Conservation (phyloP, 1,284 basidiomycete genomes). For the Irpex sp. region DNA sequence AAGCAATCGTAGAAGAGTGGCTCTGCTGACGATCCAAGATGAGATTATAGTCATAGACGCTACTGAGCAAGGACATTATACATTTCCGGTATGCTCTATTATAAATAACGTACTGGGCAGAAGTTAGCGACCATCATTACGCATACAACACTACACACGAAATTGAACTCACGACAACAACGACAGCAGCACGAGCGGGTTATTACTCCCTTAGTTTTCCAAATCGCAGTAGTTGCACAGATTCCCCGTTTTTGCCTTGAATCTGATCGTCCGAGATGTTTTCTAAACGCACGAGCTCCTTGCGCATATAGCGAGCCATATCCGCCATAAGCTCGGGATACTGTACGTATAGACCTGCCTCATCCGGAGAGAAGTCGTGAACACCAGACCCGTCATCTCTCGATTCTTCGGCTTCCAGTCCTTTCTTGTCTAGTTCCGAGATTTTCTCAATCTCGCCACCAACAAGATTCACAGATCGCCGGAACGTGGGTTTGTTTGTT, state of each 20-base stretch:
- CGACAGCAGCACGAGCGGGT: background rate
- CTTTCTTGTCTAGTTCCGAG: conserved; percentile 43
- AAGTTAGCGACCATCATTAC: background rate
- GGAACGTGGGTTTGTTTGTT: conserved; percentile 32
- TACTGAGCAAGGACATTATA: background rate
- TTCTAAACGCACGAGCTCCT: conserved; percentile 77
- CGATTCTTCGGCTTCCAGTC: conserved; percentile 51
- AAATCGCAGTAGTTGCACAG: conserved; percentile 25
- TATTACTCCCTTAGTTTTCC: conserved; percentile 18
- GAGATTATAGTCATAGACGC: background rate
- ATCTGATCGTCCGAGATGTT: conserved; percentile 68
- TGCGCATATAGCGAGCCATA: conserved; percentile 74
- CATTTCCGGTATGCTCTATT: conserved; percentile 1
- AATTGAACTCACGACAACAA: background rate
- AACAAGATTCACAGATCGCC: conserved; percentile 63
- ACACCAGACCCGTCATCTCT: conserved; percentile 70
- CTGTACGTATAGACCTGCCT: conserved; percentile 63
- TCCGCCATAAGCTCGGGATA: conserved; percentile 78
- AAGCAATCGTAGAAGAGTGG: background rate
- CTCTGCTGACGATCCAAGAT: background rate
- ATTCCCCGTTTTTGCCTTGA: conserved; percentile 33
- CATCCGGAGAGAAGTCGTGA: conserved; percentile 59
- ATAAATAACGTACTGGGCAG: background rate
- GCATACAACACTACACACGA: background rate
- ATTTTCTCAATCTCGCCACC: conserved; percentile 59